Evolutionary conservation across 1,284 basidiomycete species (phyloP), one percentile per base, ranked within the genome.

Genomic region (Puccinia polysora): DNA sequence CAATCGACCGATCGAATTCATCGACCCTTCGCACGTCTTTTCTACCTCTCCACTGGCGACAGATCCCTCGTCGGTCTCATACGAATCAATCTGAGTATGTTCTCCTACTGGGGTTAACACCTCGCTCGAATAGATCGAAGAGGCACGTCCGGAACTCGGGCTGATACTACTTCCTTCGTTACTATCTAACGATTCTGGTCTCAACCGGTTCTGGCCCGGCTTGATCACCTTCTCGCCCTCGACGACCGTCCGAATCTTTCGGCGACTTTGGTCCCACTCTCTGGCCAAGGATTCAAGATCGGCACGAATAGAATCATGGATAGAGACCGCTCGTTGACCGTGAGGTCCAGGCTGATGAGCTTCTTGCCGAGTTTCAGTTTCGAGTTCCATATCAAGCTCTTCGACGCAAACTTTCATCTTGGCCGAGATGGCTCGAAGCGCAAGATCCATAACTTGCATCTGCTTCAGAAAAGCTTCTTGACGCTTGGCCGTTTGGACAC

Each of bases 141-240:
- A 69, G 18, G 52, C 55, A 0, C 55, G 52, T 5, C 65, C 65
- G 4, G 65, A 69, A 15, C 55, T 56, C 45, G 45, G 25, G 45
- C 60, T 32, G 7, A 49, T 5, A 52, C 64, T 45, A 8, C 59
- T n/a, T n/a, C n/a, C 59, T 15, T 62, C 59, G 28, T 47, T 62
- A 18, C 65, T 69, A 14, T 69, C 65, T n/a, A 59, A 43, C 43
- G 65, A 69, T 25, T 69, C 38, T 1, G 65, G 65, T 45, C 65
- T 53, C 3, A 65, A 34, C 15, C 50, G 47, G 18, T 20, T 53
- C 10, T 38, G 45, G n/a, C 50, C 23, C 18, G 52, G 23, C 40
- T n/a, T 59, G 25, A 32, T 6, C 28, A 30, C 20, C 7, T 55
- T 67, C 2, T 67, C 64, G 0, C 64, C 64, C 2, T 67, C 50